Conservation (phyloP, 148 eudicot genomes). For the Heliosperma pusillum region DNA sequence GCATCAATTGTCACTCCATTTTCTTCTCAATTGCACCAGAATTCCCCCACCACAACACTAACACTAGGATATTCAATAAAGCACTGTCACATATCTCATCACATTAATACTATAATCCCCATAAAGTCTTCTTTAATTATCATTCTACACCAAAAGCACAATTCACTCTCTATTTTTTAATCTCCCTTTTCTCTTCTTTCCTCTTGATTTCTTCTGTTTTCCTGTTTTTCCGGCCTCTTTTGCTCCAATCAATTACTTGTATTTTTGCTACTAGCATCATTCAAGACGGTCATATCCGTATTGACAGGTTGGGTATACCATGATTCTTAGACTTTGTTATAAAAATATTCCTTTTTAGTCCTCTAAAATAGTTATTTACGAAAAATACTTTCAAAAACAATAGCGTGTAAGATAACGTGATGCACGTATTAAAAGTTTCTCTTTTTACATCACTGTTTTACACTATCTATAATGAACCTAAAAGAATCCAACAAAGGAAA, state of each 20-base stretch:
- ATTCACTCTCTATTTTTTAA: constrained; percentile 18
- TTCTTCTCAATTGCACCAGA: constrained; percentile 1
- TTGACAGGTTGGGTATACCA: no score
- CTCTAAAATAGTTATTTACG: no score
- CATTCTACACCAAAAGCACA: constrained; percentile 11
- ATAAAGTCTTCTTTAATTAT: constrained; percentile 7
- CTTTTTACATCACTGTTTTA: background rate
- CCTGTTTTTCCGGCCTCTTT: constrained; percentile 29
- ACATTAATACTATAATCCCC: constrained; percentile 1
- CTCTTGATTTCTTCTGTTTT: constrained; percentile 22
- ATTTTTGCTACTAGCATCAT: no score
- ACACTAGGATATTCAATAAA: constrained; percentile 23
- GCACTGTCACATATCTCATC: background rate
- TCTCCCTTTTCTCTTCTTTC: background rate
- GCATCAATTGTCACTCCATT: background rate
- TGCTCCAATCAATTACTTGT: constrained; percentile 16
- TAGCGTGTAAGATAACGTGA: no score
- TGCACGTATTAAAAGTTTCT: background rate
- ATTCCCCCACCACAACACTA: constrained; percentile 11
- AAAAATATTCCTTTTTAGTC: no score
- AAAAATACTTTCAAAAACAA: no score
- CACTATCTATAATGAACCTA: background rate
- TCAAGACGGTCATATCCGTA: no score
- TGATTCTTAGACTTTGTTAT: no score
- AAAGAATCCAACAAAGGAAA: background rate